These are phyloP conservation scores for Ogataea populi-albae DNA, from an alignment of 805 yeast genomes.

Conservation along the genomic window DNA sequence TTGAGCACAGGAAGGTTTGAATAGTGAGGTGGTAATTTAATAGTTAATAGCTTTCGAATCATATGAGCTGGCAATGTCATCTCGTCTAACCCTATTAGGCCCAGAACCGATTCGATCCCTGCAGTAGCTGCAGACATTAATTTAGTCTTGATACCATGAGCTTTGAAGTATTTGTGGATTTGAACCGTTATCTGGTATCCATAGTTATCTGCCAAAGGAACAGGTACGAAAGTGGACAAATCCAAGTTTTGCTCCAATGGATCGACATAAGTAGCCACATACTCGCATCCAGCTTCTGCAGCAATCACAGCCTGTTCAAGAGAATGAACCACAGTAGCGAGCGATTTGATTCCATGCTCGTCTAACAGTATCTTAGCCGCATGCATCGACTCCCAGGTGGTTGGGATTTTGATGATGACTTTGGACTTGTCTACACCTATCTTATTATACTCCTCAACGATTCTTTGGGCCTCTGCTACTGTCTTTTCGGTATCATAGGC, in stretches of 20 bases:
- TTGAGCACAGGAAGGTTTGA: conserved; percentile 15
- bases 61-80: conserved; percentile 31
- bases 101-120: conserved; percentile 27
- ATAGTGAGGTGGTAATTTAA: conserved; percentile 30
- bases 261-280: conserved; percentile 35
- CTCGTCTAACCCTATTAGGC: conserved; percentile 34
- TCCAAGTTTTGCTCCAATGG: conserved; percentile 29
- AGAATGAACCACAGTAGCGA: conserved; percentile 36
- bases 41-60: conserved; percentile 23
- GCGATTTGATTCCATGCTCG: conserved; percentile 25
- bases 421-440: conserved; percentile 28
- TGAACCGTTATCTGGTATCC: conserved; percentile 28
- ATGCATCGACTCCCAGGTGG: conserved; percentile 32
- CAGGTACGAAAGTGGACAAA: conserved; percentile 21
- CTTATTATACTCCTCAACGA: conserved; percentile 30
- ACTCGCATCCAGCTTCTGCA: conserved; percentile 35
- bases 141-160: conserved; percentile 26
- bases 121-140: conserved; percentile 34
- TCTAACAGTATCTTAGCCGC: conserved; percentile 21
- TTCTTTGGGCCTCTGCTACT: conserved; percentile 23
- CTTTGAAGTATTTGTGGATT: conserved; percentile 34
- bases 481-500: conserved; percentile 26
- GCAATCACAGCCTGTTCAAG: conserved; percentile 36
- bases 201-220: conserved; percentile 26
- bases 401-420: conserved; percentile 35